phyloP scores from a whole-genome alignment of 2,329 filamentous ascomycete species.

The Aspergillus terreus region DNA sequence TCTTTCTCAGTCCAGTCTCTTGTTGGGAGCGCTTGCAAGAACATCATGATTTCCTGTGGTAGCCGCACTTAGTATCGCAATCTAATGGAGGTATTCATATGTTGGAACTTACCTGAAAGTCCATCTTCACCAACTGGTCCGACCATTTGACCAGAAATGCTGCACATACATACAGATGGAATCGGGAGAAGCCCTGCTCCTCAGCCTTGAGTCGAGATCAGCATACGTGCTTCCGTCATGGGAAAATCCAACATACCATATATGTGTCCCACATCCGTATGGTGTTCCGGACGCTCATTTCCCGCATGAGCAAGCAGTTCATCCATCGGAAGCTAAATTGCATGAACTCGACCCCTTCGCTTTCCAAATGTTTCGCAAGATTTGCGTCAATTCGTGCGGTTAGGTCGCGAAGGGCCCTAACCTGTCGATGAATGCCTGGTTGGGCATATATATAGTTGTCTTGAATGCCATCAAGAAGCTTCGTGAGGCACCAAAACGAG shows the following conservation, averaged over 20 bases:
- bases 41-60: constrained; percentile 96
- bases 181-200: constrained; percentile 96
- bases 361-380: constrained; percentile 83
- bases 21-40: constrained; percentile 89
- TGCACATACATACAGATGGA: constrained; percentile 96
- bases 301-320: constrained; percentile 97
- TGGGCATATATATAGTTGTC: constrained; percentile 99
- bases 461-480: constrained; percentile 96
- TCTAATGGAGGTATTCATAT: too few species aligned
- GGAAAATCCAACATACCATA: constrained; percentile 57
- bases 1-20: constrained; percentile 96
- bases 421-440: constrained; percentile 92
- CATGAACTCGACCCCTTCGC: constrained; percentile 93
- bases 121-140: constrained; percentile 90
- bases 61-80: too few species aligned
- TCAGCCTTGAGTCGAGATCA: constrained; percentile 64
- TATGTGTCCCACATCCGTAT: constrained; percentile 99
- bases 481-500: constrained; percentile 97
- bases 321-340: constrained; percentile 99
- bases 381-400: constrained; percentile 83
- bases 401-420: constrained; percentile 80
- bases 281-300: constrained; percentile 93
- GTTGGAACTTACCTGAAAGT: constrained; percentile 62
- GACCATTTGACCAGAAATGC: constrained; percentile 99
- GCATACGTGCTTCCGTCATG: constrained; percentile 2